Conservation (phyloP, 331 rosid species). For the Rhamnella rubrinervis region DNA sequence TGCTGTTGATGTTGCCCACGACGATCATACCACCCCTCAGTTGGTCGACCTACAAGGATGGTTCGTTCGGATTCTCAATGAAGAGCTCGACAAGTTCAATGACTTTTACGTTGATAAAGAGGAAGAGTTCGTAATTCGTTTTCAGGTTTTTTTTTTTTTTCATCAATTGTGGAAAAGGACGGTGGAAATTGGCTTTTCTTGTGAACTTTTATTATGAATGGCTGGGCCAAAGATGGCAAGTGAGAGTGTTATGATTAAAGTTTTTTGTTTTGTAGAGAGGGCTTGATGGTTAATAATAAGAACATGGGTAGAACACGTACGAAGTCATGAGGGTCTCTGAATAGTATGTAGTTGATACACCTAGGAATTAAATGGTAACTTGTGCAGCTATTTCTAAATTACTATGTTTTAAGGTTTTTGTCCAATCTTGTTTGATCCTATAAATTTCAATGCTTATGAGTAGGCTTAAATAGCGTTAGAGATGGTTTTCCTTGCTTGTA, state of each 20-base stretch:
- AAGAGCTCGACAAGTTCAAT: slow-evolving; percentile 83
- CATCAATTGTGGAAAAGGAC: not conserved
- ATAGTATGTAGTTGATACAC: too few species aligned
- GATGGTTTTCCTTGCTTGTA: too few species aligned
- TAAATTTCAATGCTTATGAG: not conserved
- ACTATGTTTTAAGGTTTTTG: not conserved
- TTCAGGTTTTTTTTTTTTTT: slow-evolving; percentile 57
- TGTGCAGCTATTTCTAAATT: too few species aligned
- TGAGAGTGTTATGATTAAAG: too few species aligned
- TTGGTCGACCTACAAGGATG: slow-evolving; percentile 56
- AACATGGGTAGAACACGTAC: too few species aligned
- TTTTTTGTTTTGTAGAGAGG: too few species aligned
- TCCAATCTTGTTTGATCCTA: not conserved
- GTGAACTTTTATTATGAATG: too few species aligned
- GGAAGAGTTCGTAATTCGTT: slow-evolving; percentile 85
- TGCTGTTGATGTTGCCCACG: not conserved
- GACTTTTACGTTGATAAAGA: slow-evolving; percentile 87
- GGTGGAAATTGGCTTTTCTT: too few species aligned
- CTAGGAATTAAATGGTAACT: too few species aligned
- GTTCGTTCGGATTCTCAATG: slow-evolving; percentile 71
- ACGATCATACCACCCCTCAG: slow-evolving; percentile 12
- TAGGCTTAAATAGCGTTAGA: not conserved
- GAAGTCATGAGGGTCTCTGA: too few species aligned
- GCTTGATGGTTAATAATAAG: too few species aligned
- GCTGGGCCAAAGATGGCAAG: too few species aligned